Conservation (phyloP, 2,329 filamentous ascomycete species). For the Zasmidium cellare region DNA sequence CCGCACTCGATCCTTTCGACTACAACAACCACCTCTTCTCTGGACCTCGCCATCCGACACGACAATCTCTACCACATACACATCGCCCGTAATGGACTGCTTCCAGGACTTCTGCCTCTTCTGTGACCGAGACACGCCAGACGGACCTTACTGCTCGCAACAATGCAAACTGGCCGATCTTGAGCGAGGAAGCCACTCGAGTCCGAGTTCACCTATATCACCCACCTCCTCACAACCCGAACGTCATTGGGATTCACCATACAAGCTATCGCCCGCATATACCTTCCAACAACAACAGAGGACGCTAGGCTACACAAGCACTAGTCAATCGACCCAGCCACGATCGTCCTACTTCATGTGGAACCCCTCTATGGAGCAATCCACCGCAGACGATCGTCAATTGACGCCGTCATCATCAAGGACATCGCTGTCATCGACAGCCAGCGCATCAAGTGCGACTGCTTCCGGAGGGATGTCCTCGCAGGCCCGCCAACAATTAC, state of each 20-base stretch:
- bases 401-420: conserved; percentile 70
- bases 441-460: conserved; percentile 31
- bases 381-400: conserved; percentile 36
- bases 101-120: conserved; percentile 90
- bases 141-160: conserved; percentile 88
- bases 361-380: conserved; percentile 11
- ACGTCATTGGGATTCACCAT: conserved; percentile 12
- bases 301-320: conserved; percentile 13
- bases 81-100: conserved; percentile 59
- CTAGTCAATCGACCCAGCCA: conserved; percentile 14
- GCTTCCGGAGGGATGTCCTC: conserved; percentile 61
- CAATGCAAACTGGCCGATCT: conserved; percentile 86
- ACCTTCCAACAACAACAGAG: conserved; percentile 41
- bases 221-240: conserved; percentile 9
- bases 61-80: conserved; percentile 22
- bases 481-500: conserved; percentile 75
- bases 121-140: conserved; percentile 86
- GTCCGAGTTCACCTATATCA: conserved; percentile 47
- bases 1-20: neutral
- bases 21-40: too few relatives aligned
- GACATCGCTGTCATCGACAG: conserved; percentile 72
- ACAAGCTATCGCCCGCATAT: conserved; percentile 39
- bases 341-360: conserved; percentile 26
- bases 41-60: too few relatives aligned
- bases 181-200: conserved; percentile 61